These are phyloP conservation scores for Helicostylum pulchrum DNA, from an alignment of 192 early-diverging fungal genomes.

Conservation along the genomic window DNA sequence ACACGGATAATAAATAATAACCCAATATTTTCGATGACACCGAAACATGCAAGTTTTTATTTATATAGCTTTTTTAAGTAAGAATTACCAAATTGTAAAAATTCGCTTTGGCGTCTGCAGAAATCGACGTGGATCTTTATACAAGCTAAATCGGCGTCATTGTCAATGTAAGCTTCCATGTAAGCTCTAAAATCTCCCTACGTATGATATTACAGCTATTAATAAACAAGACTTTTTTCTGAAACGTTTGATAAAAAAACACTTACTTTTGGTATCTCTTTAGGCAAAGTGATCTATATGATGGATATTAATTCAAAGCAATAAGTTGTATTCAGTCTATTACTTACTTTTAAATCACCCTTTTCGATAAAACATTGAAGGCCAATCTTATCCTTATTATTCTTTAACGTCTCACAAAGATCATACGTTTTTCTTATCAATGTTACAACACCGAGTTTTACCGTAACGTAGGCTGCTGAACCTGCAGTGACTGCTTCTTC, in stretches of 20 bases:
- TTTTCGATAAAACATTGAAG: constrained; percentile 3
- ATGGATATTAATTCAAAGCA: neutral
- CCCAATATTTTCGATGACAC: no score
- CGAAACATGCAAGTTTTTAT: no score
- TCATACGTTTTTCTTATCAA: neutral
- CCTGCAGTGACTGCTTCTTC: neutral
- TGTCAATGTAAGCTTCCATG: neutral
- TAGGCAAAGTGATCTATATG: neutral
- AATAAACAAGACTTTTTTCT: neutral
- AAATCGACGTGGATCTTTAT: neutral
- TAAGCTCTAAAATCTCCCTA: neutral
- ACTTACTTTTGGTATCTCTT: constrained; percentile 5
- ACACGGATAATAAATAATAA: no score
- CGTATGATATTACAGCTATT: neutral
- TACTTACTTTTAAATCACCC: neutral
- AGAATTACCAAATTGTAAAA: no score
- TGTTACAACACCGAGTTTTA: constrained; percentile 5
- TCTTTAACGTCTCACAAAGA: neutral
- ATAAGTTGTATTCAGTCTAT: neutral
- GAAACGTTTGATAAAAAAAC: neutral
- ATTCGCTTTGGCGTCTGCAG: neutral
- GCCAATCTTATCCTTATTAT: neutral
- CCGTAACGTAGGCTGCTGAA: neutral
- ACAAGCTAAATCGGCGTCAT: neutral
- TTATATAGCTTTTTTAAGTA: no score